Conservation (phyloP, 2,329 filamentous ascomycete species). For the Phyllosticta capitalensis region DNA sequence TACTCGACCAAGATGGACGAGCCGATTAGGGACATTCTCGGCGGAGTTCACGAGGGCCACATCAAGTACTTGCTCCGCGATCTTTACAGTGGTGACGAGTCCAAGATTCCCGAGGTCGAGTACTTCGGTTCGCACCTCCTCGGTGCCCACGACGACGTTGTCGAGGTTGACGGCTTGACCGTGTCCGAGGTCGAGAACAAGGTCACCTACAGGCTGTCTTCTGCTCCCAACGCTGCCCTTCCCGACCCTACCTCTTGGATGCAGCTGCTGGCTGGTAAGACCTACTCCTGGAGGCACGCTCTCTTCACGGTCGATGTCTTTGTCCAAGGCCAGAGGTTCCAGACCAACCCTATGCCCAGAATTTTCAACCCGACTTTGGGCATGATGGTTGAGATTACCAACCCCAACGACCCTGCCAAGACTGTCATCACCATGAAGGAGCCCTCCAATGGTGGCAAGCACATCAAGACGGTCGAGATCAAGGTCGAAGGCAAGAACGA, state of each 20-base stretch:
- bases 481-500: constrained; percentile 65
- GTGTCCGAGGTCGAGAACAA: constrained; percentile 71
- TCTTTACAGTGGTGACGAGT: constrained; percentile 64
- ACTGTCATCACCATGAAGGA: constrained; percentile 83
- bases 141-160: constrained; percentile 54
- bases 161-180: constrained; percentile 75
- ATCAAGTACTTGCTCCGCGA: constrained; percentile 72
- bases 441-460: constrained; percentile 74
- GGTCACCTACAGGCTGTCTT: constrained; percentile 74
- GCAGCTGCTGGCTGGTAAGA: constrained; percentile 72
- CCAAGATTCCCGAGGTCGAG: constrained; percentile 73
- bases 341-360: constrained; percentile 89
- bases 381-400: constrained; percentile 76
- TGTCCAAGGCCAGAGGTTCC: constrained; percentile 91
- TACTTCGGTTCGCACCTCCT: constrained; percentile 90
- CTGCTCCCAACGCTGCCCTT: constrained; percentile 61
- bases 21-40: constrained; percentile 88
- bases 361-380: constrained; percentile 82
- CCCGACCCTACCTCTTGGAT: constrained; percentile 80
- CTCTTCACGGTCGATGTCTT: constrained; percentile 90
- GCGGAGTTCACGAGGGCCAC: constrained; percentile 80
- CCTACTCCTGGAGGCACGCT: constrained; percentile 87
- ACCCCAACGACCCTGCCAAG: constrained; percentile 73
- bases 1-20: constrained; percentile 87
- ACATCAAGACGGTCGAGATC: constrained; percentile 80